Base-by-base conservation (phyloP, 2,329 filamentous ascomycete genomes). In the Arthrobotrys sphaeroides region DNA sequence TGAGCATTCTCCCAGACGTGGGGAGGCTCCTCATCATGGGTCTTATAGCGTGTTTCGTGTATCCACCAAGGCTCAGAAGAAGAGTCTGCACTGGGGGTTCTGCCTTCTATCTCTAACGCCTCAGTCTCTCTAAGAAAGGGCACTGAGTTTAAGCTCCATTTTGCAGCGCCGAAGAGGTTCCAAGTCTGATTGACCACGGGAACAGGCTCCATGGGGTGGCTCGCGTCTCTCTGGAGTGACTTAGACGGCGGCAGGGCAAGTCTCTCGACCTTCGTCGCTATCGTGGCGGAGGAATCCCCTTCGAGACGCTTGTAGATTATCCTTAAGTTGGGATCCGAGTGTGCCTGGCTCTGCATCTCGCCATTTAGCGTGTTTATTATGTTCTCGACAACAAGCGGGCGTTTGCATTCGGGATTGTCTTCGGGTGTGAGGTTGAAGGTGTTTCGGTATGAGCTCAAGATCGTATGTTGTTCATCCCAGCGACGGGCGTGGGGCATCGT, bases 251-350 rank as follows among this genome's bases (percentile, higher is more conserved):
- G 73, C 7, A 77, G 51, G 3, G 73, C 73, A 3, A 77, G 43
- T 2, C 73, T 45, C 9, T 77, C 66, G 6, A 77, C 73, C 18
- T 26, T 53, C 5, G 12, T 9, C 12, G 67, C 73, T 0, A 57
- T 36, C 0, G 62, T 40, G 13, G 66, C 66, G 2, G 62, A 53
- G 20, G 55, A 67, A 10, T 13, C 40, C n/a, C 43, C 40, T 28
- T 55, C 33, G 1, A 65, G n/a, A 5, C 67, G 55, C 16, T 45
- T n/a, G 22, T 66, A 66, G 18, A 40, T 6, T 20, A 77, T 66
- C 6, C 73, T 67, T 5, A 77, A 60, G 26, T 77, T 77, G 4
- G 73, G 61, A 24, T 77, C 73, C 6, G 73, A 77, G n/a, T 77
- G 73, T 2, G 72, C 64, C 51, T 69, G 64, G 13, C 59, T 75